A percentile compares a stretch with the other conserved stretches of the same genome.
Evolutionary conservation across 768 basidiomycete species (phyloP).

Genomic region (Lactarius hatsudake): DNA sequence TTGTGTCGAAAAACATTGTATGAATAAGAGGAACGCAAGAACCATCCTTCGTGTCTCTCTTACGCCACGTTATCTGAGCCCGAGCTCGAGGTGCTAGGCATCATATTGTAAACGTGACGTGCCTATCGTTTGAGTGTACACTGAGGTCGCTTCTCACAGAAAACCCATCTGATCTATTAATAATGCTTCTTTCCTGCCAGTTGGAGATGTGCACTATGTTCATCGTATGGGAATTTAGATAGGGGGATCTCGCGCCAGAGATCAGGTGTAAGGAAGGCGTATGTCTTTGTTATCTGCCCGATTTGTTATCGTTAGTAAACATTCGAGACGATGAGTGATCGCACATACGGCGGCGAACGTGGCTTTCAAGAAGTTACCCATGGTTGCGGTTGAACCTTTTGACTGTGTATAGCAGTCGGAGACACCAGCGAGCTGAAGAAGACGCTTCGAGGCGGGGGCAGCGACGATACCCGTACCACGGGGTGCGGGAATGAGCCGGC

Average conservation of each 20-base stretch:
- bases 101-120: conserved; percentile 2
- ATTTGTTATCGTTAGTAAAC: neutral
- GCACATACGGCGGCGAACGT: conserved; percentile 83
- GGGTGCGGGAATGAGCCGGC: conserved; percentile 96
- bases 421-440: conserved; percentile 96
- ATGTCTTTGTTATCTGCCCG: conserved; percentile 90
- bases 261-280: conserved; percentile 97
- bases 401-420: conserved; percentile 98
- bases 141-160: neutral
- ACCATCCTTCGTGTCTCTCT: no score
- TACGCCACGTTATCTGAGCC: neutral
- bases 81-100: neutral
- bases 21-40: no score
- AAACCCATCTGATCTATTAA: conserved; percentile 37
- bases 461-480: conserved; percentile 99
- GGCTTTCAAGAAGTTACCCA: conserved; percentile 99
- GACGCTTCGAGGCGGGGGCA: conserved; percentile 94
- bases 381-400: conserved; percentile 97
- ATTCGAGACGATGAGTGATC: conserved; percentile 1
- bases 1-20: no score
- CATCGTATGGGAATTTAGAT: conserved; percentile 90
- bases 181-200: conserved; percentile 74
- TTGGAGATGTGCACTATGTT: conserved; percentile 90
- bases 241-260: conserved; percentile 94
- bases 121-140: conserved; percentile 24